Conservation (phyloP, 129 eudicot species). For the Apium graveolens region DNA sequence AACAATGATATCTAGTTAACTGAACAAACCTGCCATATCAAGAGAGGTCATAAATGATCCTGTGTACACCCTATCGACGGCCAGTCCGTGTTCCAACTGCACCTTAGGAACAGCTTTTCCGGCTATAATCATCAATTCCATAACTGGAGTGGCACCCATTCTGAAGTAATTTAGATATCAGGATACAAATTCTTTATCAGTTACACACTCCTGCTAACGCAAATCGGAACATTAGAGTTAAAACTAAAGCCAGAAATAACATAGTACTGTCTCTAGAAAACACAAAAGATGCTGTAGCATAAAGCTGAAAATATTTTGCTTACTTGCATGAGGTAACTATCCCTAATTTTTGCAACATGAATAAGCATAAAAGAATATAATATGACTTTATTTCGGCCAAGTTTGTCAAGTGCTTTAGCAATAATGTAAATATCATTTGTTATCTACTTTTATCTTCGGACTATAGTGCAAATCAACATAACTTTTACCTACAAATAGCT, state of each 20-base stretch:
- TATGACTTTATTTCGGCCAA: neutral
- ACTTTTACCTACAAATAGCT: neutral
- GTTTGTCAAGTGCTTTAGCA: neutral
- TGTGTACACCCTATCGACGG: constrained; percentile 92
- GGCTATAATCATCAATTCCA: constrained; percentile 95
- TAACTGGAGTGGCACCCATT: constrained; percentile 80
- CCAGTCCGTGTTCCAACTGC: constrained; percentile 94
- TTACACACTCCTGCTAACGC: neutral
- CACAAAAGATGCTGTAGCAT: neutral
- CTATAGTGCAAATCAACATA: neutral
- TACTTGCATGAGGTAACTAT: neutral
- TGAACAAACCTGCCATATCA: constrained; percentile 80
- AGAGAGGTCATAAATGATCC: constrained; percentile 98
- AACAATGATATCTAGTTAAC: constrained; percentile 7
- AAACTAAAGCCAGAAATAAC: neutral
- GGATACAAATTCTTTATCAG: neutral
- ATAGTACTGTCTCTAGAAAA: neutral
- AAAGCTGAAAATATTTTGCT: neutral
- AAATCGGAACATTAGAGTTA: neutral
- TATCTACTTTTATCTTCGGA: neutral
- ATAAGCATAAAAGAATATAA: neutral
- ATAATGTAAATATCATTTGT: neutral
- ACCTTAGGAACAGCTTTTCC: constrained; percentile 85
- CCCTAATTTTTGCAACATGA: neutral
- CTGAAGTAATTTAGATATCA: constrained; percentile 27